Percentiles rank a stretch among this genome's conserved stretches.
Conservation (phyloP, 2,329 filamentous ascomycete genomes). For the Pyricularia grisea region DNA sequence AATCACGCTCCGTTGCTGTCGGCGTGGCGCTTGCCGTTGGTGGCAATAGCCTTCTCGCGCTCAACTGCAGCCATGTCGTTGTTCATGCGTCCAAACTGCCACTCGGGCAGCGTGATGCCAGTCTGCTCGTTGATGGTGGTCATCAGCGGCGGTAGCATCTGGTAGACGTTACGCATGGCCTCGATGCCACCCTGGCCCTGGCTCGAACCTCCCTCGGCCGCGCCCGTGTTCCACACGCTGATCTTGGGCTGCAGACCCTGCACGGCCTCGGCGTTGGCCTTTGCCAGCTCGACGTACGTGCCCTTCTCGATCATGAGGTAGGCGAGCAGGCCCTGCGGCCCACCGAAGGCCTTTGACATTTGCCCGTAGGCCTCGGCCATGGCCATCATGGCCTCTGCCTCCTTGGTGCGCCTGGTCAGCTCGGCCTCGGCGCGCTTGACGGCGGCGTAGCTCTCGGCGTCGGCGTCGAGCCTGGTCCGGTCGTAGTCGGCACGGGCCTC, state of each 20-base stretch:
- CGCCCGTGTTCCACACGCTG: slow-evolving; percentile 78
- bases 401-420: slow-evolving; percentile 50
- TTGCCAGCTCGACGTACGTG: slow-evolving; percentile 67
- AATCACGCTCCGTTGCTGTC: background rate
- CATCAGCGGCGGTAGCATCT: slow-evolving; percentile 74
- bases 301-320: slow-evolving; percentile 84
- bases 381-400: slow-evolving; percentile 67
- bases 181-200: slow-evolving; percentile 41
- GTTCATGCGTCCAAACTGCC: slow-evolving; percentile 51
- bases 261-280: slow-evolving; percentile 68
- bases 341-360: slow-evolving; percentile 64
- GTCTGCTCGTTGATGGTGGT: slow-evolving; percentile 85
- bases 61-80: slow-evolving; percentile 21
- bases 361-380: slow-evolving; percentile 75
- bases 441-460: slow-evolving; percentile 26
- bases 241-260: slow-evolving; percentile 79
- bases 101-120: slow-evolving; percentile 68
- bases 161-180: slow-evolving; percentile 72
- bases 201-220: slow-evolving; percentile 26
- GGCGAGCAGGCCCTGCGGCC: slow-evolving; percentile 67
- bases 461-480: slow-evolving; percentile 34
- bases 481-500: slow-evolving; percentile 39
- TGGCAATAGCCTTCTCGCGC: slow-evolving; percentile 20
- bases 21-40: background rate
- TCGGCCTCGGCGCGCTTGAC: slow-evolving; percentile 42